phyloP scores from a whole-genome alignment of 108 stramenopile species.

The Cylindrotheca closterium region DNA sequence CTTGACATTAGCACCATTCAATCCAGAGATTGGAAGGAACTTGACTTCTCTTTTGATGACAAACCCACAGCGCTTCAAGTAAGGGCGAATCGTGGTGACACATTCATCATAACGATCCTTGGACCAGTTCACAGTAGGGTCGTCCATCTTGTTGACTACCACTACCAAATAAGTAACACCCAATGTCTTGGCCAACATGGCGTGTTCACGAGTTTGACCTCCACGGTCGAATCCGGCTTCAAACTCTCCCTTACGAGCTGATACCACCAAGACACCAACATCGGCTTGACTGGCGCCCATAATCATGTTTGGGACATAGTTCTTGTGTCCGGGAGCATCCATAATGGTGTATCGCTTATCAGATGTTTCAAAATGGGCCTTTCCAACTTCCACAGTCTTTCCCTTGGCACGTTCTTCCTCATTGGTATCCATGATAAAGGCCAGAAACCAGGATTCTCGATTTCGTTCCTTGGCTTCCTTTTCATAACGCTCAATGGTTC shows the following conservation, averaged over 20 bases:
- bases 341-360: conserved; percentile 96
- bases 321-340: conserved; percentile 99
- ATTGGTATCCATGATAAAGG: conserved; percentile 99
- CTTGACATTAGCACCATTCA: conserved; percentile 96
- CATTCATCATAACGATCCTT: conserved; percentile 97
- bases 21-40: conserved; percentile 97
- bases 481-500: conserved; percentile 98
- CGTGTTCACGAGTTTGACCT: conserved; percentile 99
- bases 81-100: conserved; percentile 93
- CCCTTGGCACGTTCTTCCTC: conserved; percentile 99
- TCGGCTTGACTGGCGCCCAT: conserved; percentile 98
- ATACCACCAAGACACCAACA: conserved; percentile 97
- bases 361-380: conserved; percentile 96
- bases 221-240: conserved; percentile 99
- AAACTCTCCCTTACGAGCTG: conserved; percentile 97
- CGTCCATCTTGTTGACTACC: conserved; percentile 99
- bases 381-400: conserved; percentile 99
- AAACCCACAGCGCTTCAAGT: conserved; percentile 95
- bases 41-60: conserved; percentile 96
- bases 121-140: conserved; percentile 94
- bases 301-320: conserved; percentile 99
- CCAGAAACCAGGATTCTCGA: conserved; percentile 99
- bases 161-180: conserved; percentile 96
- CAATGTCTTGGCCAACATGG: conserved; percentile 97
- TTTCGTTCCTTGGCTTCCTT: conserved; percentile 98